These are phyloP conservation scores for Colletotrichum musae DNA, from an alignment of 2,329 filamentous ascomycete genomes.

Conservation along the genomic window DNA sequence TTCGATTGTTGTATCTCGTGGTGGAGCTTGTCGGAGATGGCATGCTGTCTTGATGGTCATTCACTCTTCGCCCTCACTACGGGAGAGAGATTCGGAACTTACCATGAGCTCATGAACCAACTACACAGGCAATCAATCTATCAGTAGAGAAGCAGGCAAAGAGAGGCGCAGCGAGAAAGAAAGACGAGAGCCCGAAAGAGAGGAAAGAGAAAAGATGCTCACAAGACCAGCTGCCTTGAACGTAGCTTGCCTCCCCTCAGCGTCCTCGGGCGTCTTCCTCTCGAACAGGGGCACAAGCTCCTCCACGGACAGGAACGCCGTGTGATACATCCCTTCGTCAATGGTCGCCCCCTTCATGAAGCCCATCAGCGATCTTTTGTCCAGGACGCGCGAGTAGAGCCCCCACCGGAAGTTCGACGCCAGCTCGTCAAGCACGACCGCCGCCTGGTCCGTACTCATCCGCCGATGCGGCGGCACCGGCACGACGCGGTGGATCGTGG, in stretches of 20 bases:
- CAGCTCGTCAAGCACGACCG: no score
- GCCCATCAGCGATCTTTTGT: no score
- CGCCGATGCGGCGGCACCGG: no score
- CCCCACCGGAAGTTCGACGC: no score
- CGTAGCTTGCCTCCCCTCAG: background rate
- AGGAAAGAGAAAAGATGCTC: background rate
- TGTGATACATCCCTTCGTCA: no score
- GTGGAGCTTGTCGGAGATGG: background rate
- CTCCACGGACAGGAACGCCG: no score
- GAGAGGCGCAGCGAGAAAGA: background rate
- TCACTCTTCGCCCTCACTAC: background rate
- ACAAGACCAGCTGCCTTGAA: background rate
- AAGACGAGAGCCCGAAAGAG: background rate
- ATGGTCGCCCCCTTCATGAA: no score
- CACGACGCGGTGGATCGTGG: no score
- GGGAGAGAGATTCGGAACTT: background rate
- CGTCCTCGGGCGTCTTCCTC: no score
- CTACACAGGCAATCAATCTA: background rate
- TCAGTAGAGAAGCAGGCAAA: background rate
- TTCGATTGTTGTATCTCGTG: background rate
- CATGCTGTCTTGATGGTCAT: conserved; percentile 13
- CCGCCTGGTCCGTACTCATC: no score
- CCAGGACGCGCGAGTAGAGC: no score
- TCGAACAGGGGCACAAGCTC: no score
- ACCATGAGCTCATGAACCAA: conserved; percentile 34